These are phyloP conservation scores for Penstemon davidsonii DNA, from an alignment of 257 asterid species.

Conservation along the genomic window DNA sequence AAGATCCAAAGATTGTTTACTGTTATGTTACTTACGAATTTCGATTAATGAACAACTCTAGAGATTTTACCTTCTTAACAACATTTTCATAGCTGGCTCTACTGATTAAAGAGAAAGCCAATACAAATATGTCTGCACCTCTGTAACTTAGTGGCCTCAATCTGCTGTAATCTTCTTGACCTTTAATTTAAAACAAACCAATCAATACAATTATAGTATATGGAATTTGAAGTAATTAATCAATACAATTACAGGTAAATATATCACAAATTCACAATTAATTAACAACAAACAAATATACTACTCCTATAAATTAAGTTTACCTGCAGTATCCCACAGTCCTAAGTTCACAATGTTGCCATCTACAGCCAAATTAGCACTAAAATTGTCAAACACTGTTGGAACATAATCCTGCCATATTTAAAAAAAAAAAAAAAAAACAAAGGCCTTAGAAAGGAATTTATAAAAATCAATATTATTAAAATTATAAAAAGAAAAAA, in stretches of 20 bases:
- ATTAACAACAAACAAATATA: too few relatives aligned
- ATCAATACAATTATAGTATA: background rate
- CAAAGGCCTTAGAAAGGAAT: too few relatives aligned
- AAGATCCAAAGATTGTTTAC: slow-evolving; percentile 21
- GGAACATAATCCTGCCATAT: slow-evolving; percentile 80
- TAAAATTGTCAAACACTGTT: slow-evolving; percentile 87
- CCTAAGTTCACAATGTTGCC: slow-evolving; percentile 93
- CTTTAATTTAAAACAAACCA: slow-evolving; percentile 35
- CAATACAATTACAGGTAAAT: background rate
- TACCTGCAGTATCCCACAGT: slow-evolving; percentile 96
- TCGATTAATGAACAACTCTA: too few relatives aligned
- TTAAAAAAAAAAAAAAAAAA: too few relatives aligned
- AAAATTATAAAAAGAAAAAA: too few relatives aligned
- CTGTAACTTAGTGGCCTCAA: slow-evolving; percentile 96
- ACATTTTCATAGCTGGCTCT: slow-evolving; percentile 94
- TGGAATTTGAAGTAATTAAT: slow-evolving; percentile 3
- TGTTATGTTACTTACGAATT: too few relatives aligned
- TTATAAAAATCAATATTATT: too few relatives aligned
- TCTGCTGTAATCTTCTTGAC: slow-evolving; percentile 96
- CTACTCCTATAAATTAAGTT: background rate
- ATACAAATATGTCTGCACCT: slow-evolving; percentile 86
- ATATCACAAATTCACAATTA: background rate
- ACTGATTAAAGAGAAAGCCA: slow-evolving; percentile 92
- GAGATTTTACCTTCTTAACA: slow-evolving; percentile 69
- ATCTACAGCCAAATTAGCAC: slow-evolving; percentile 92